Base-by-base conservation (phyloP, 2,329 filamentous ascomycete species). In the Cordyceps sp. region DNA sequence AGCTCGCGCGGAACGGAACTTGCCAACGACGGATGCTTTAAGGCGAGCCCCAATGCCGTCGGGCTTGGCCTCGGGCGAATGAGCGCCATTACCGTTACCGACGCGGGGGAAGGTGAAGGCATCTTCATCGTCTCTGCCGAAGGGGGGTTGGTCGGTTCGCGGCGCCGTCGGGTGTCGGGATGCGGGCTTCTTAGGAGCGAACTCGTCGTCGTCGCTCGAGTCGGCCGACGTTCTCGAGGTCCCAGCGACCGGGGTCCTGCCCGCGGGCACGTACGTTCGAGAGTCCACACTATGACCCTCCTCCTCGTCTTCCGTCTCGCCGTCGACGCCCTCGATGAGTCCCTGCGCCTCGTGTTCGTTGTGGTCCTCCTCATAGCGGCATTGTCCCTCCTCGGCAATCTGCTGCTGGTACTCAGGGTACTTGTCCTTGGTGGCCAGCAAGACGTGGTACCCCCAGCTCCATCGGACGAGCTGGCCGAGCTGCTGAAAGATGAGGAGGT, bases 391-490 rank as follows among this genome's bases (percentile, higher is more conserved):
- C 43, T 73, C 69, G 14, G 57, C 47, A 12, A 60, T 52, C 36
- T 69, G 58, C 22, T 64, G 45, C 31, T 69, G 63, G 36, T 80
- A 76, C 33, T 80, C 73, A 10, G 67, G 61, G 45, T 82, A 83
- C 39, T 69, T 70, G 30, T 78, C 73, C 42, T 83, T 79, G 14
- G 88, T 84, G 14, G 86, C 86, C n/a, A 98, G 64, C 14, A 98
- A 64, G 24, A 96, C 77, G 45, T 93, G 85, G 54, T 93, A 96
- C 10, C 90, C 90, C 90, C 90, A 98, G 39, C 83, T 94, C 90
- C 90, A 98, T 36, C 90, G 73, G 15, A 98, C 77, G 18, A 96
- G 63, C 55, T 98, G 90, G 16, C 90, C 90, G 4, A 98, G 71
- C 53, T 98, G 90, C 58, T 98, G 90, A 59, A 98, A 98, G 42